Evolutionary conservation across 805 yeast genomes (phyloP).

Genomic region (Starmerella lactis-condensi): DNA sequence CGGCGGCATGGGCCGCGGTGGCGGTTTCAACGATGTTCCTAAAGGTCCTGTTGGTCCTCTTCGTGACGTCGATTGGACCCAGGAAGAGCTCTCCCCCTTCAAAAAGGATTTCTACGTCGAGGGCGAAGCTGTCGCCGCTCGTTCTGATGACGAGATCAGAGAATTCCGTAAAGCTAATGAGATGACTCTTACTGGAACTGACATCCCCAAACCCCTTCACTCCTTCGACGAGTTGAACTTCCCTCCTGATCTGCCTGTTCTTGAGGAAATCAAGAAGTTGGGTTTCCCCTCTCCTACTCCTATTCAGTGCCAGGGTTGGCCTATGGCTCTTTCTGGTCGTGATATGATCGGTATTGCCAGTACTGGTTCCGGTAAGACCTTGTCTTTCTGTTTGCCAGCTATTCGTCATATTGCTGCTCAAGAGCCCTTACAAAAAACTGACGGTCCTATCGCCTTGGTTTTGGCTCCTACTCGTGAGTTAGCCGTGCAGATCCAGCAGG

Average conservation of each 20-base stretch:
- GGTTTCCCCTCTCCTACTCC: slow-evolving; percentile 92
- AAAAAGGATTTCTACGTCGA: slow-evolving; percentile 91
- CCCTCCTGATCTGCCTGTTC: slow-evolving; percentile 61
- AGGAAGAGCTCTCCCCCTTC: slow-evolving; percentile 60
- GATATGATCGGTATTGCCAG: slow-evolving; percentile 98
- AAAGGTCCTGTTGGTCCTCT: slow-evolving; percentile 24
- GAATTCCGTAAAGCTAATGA: slow-evolving; percentile 66
- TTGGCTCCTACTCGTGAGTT: slow-evolving; percentile 97
- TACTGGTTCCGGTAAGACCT: slow-evolving; percentile 97
- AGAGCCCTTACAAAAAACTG: slow-evolving; percentile 81
- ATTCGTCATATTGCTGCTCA: slow-evolving; percentile 97
- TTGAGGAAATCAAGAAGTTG: slow-evolving; percentile 70
- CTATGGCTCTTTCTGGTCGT: slow-evolving; percentile 97
- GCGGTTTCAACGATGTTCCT: slow-evolving; percentile 29
- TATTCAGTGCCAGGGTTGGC: slow-evolving; percentile 99
- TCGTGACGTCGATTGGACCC: slow-evolving; percentile 64
- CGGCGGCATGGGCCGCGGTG: slow-evolving; percentile 27
- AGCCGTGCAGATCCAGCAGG: slow-evolving; percentile 92
- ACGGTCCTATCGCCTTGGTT: slow-evolving; percentile 90
- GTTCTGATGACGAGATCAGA: slow-evolving; percentile 54
- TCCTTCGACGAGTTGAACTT: slow-evolving; percentile 92
- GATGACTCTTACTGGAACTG: slow-evolving; percentile 67
- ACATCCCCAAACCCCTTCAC: slow-evolving; percentile 88
- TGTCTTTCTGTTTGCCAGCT: slow-evolving; percentile 90
- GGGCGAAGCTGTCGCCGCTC: slow-evolving; percentile 54